phyloP scores from a whole-genome alignment of 1,284 basidiomycete species.

The Anthracocystis panici-leucophaei region DNA sequence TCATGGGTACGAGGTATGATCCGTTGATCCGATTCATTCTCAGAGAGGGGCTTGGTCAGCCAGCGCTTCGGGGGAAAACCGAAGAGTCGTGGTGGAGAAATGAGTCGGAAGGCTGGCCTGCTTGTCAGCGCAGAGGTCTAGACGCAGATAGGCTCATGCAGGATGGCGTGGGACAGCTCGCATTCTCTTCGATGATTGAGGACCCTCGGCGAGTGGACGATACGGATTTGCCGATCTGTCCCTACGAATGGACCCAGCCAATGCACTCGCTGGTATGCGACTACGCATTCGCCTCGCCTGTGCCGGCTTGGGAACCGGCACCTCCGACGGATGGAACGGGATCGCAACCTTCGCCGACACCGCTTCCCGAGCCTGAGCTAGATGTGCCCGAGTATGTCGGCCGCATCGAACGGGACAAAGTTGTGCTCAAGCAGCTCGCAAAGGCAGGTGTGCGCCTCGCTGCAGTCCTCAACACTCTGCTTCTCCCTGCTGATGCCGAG shows the following conservation, averaged over 20 bases:
- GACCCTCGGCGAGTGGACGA: conserved; percentile 56
- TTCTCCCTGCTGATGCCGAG: conserved; percentile 30
- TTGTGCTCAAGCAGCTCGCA: conserved; percentile 83
- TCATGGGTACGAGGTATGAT: conserved; percentile 86
- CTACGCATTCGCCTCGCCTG: conserved; percentile 78
- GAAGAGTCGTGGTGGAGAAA: conserved; percentile 48
- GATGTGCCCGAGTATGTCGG: conserved; percentile 86
- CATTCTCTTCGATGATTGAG: conserved; percentile 16
- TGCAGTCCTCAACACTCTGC: conserved; percentile 78
- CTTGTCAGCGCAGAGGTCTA: conserved; percentile 46
- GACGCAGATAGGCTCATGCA: background rate
- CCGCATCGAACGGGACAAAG: conserved; percentile 73
- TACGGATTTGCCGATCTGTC: conserved; percentile 76
- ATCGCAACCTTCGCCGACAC: conserved; percentile 12
- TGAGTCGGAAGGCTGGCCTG: conserved; percentile 53
- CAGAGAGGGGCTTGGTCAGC: conserved; percentile 77
- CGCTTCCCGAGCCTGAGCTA: conserved; percentile 75
- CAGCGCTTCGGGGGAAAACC: conserved; percentile 9
- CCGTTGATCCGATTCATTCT: conserved; percentile 86
- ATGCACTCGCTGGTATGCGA: conserved; percentile 62
- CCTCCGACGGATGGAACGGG: background rate
- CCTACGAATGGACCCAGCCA: conserved; percentile 72
- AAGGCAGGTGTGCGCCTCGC: conserved; percentile 85
- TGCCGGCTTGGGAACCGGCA: conserved; percentile 43
- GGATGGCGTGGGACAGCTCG: conserved; percentile 22